These are phyloP conservation scores for Cenchrus purpureus DNA, from an alignment of 176 grass and related monocot genomes.

Conservation along the genomic window DNA sequence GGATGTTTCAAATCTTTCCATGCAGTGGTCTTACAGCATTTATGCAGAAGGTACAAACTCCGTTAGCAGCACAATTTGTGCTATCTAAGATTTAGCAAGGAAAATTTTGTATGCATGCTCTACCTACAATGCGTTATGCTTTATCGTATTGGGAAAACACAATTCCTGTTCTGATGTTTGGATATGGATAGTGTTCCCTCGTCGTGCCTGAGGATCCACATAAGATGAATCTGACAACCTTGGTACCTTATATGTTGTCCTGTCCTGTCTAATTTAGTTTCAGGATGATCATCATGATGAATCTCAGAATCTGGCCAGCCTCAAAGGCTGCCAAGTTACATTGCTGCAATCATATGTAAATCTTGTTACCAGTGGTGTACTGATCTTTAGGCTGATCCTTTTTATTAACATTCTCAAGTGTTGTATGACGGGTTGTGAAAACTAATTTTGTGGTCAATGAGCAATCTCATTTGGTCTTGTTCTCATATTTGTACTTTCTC, in stretches of 20 bases:
- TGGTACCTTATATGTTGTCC: background rate
- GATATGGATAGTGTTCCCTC: background rate
- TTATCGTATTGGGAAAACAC: background rate
- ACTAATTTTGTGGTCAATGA: background rate
- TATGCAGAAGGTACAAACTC: slow-evolving; percentile 73
- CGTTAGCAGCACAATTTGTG: background rate
- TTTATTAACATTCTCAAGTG: background rate
- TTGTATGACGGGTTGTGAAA: background rate
- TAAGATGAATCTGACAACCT: slow-evolving; percentile 1
- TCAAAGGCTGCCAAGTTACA: slow-evolving; percentile 22
- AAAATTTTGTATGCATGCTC: slow-evolving; percentile 8
- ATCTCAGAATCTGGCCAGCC: slow-evolving; percentile 4
- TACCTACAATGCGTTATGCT: background rate
- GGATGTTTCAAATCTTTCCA: slow-evolving; percentile 77
- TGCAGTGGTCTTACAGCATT: slow-evolving; percentile 88
- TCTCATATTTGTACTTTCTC: slow-evolving; percentile 25
- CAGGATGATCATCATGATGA: background rate
- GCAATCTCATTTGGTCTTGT: slow-evolving; percentile 23
- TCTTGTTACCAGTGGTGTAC: background rate
- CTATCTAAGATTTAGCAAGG: background rate
- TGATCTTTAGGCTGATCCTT: background rate
- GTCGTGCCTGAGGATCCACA: background rate
- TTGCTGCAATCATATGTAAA: background rate
- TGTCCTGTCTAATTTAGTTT: background rate
- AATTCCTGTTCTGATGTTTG: slow-evolving; percentile 28